Base-by-base conservation (phyloP, 495 filamentous ascomycete genomes). In the Aspergillus baeticus region DNA sequence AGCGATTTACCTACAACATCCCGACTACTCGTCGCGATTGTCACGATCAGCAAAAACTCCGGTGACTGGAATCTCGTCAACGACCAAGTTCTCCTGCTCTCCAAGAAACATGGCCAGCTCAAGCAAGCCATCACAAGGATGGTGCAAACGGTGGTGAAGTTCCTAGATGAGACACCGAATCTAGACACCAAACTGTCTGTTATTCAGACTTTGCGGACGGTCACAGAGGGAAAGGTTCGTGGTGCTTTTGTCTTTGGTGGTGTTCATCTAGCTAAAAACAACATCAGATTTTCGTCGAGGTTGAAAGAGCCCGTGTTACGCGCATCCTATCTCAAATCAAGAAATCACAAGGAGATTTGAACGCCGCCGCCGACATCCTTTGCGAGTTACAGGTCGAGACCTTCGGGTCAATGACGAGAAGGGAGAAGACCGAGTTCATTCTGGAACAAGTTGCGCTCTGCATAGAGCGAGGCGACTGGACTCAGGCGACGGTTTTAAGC, bases 31-130 rank as follows among this genome's bases (percentile, higher is more conserved):
- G 77, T 95, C 68, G 78, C 84, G 44, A 92, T 97, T 68, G 89
- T 96, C 74, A 95, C 90, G 62, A 84, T 98, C 76, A 92, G 91
- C 79, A 96, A 96, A 76, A 82, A 96, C 70, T 81, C 89, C 52
- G 87, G 86, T 58, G 90, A 98, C 65, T 98, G 94, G 94, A 82
- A 81, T 61, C 75, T 98, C 58, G 82, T 98, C 64, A 98, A 95
- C 67, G 94, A 98, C 75, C 93, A 98, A 73, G 90, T 96, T 55
- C 81, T 96, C 47, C 81, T 96, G 44, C 84, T 98, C 43, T 96
- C 93, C 58, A 98, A 97, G 86, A 98, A 98, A 79, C 94, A 98
- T 90, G 89, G 91, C 63, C 94, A 98, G 77, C 92, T 98, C 73
- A 97, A 97, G 73, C 95, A 97, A 77, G 94, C 94, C 63, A 92